phyloP scores from a whole-genome alignment of 495 filamentous ascomycete species.

The Durotheca rogersii region DNA sequence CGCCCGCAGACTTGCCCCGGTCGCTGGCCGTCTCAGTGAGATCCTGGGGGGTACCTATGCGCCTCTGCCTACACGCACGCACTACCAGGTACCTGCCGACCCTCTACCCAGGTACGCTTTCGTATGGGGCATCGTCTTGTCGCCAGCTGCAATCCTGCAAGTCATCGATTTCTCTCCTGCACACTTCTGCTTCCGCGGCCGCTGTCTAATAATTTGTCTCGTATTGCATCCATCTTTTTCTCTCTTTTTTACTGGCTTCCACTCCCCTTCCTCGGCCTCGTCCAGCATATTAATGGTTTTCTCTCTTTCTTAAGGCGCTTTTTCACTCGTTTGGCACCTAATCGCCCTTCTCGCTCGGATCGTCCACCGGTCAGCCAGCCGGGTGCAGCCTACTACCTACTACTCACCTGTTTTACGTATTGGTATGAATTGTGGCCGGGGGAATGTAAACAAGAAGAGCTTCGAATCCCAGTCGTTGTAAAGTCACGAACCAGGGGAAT shows the following conservation, averaged over 20 bases:
- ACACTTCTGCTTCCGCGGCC: constrained; percentile 25
- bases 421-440: no score
- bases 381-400: background rate
- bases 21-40: constrained; percentile 20
- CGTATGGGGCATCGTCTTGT: background rate
- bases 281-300: constrained; percentile 8
- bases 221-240: constrained; percentile 20
- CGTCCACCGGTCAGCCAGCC: background rate
- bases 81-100: no score
- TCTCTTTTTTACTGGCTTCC: no score
- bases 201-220: constrained; percentile 22
- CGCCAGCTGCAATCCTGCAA: constrained; percentile 19
- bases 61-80: no score
- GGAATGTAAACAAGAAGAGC: constrained; percentile 28
- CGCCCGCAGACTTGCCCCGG: no score
- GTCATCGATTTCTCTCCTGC: constrained; percentile 23
- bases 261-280: constrained; percentile 26
- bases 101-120: background rate
- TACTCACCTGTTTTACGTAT: background rate
- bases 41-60: no score
- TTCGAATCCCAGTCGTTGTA: constrained; percentile 1
- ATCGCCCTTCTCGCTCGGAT: background rate
- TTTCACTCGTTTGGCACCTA: background rate
- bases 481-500: constrained; percentile 15
- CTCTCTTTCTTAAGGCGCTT: constrained; percentile 10